phyloP scores from a whole-genome alignment of 108 stramenopile species.

The Schizochytrium sp. region DNA sequence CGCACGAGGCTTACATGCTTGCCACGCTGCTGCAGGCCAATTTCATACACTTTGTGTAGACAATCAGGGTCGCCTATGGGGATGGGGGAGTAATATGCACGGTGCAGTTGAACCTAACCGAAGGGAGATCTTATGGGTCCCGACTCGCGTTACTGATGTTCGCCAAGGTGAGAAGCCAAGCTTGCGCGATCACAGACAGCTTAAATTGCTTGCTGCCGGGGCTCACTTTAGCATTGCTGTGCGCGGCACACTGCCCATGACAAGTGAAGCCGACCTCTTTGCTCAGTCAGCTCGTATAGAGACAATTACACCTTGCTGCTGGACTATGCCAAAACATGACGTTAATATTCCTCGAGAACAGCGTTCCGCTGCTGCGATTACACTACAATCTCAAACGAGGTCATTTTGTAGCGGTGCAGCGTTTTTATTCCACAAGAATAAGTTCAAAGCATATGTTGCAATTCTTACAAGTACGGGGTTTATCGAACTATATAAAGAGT shows the following conservation, averaged over 20 bases:
- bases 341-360: neutral
- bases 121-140: too few species aligned
- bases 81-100: conserved; percentile 11
- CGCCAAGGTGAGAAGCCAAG: too few species aligned
- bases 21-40: neutral
- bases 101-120: neutral
- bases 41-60: conserved; percentile 14
- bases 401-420: conserved; percentile 1
- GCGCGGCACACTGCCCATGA: neutral
- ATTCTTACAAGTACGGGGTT: neutral
- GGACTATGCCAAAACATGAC: too few species aligned
- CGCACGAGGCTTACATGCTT: neutral
- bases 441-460: neutral
- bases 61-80: neutral
- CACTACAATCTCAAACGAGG: neutral
- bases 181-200: too few species aligned
- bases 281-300: too few species aligned
- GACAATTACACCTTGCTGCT: too few species aligned
- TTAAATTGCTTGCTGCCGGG: neutral
- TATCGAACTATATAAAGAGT: conserved; percentile 2
- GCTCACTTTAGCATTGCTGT: conserved; percentile 1
- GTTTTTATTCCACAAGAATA: neutral
- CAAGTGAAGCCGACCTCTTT: too few species aligned
- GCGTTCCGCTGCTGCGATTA: neutral
- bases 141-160: too few species aligned